These are phyloP conservation scores for Tuber aestivum DNA, from an alignment of 495 filamentous ascomycete genomes.

Conservation along the genomic window DNA sequence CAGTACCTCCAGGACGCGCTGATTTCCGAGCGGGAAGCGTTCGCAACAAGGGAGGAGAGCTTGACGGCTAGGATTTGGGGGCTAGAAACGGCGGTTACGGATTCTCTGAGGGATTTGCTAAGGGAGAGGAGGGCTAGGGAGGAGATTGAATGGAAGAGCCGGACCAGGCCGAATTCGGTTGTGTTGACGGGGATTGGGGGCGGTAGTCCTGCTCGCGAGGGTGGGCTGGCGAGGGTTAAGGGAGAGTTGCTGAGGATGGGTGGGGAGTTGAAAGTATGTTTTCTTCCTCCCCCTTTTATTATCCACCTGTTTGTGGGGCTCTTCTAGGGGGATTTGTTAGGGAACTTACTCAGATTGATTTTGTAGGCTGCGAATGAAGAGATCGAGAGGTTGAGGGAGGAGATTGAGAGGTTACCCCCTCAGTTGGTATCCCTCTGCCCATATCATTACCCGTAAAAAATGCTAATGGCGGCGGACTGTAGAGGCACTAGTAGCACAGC, in stretches of 20 bases:
- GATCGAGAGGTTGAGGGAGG: conserved; percentile 13
- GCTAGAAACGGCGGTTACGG: conserved; percentile 28
- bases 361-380: conserved; percentile 18
- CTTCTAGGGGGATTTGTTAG: background rate
- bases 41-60: conserved; percentile 19
- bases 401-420: conserved; percentile 22
- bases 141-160: conserved; percentile 32
- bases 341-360: background rate
- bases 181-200: background rate
- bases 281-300: background rate
- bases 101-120: conserved; percentile 26
- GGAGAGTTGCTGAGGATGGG: conserved; percentile 16
- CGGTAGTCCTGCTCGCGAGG: conserved; percentile 4
- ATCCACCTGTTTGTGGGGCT: background rate
- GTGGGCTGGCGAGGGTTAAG: conserved; percentile 8
- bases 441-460: background rate
- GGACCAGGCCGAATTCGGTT: conserved; percentile 13
- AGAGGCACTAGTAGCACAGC: background rate
- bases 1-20: conserved; percentile 19
- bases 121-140: conserved; percentile 26
- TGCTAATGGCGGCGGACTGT: background rate
- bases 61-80: conserved; percentile 24
- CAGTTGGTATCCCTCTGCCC: conserved; percentile 11
- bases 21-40: conserved; percentile 23
- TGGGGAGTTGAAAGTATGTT: conserved; percentile 27